Percentiles rank a stretch among this genome's conserved stretches.
Conservation (phyloP, 2,329 filamentous ascomycete species). For the Zasmidium citrigriseum region DNA sequence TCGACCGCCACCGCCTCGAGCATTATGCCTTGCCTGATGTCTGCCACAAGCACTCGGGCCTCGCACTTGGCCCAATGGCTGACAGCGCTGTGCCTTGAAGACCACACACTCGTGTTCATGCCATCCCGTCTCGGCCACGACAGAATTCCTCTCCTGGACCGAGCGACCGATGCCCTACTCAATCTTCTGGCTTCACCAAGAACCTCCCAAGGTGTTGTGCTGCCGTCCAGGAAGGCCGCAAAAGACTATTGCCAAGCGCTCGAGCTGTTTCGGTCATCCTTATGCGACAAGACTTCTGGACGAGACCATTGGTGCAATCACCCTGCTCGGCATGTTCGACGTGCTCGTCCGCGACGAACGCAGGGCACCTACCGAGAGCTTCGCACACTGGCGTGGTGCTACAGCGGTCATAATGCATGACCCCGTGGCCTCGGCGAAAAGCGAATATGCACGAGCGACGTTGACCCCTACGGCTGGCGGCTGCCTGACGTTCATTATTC, state of each 20-base stretch:
- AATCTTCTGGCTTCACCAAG: background rate
- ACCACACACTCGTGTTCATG: background rate
- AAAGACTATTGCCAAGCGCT: background rate
- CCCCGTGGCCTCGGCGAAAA: background rate
- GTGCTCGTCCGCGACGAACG: background rate
- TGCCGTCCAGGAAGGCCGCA: background rate
- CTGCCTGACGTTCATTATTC: background rate
- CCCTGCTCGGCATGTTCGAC: background rate
- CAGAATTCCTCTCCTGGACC: background rate
- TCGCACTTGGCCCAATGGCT: background rate
- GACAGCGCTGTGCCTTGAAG: background rate
- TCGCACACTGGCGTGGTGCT: background rate
- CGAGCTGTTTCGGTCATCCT: background rate
- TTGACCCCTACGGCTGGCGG: background rate
- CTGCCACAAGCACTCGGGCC: background rate
- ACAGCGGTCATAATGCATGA: background rate
- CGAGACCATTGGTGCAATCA: background rate
- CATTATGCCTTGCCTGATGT: background rate
- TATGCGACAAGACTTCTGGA: background rate
- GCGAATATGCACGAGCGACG: background rate
- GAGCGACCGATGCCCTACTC: background rate
- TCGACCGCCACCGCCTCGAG: background rate
- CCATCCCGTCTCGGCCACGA: background rate
- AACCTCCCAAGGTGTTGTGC: background rate
- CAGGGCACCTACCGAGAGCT: background rate